These are phyloP conservation scores for Chrysanthemum makinoi DNA, from an alignment of 129 eudicot species.

Conservation along the genomic window DNA sequence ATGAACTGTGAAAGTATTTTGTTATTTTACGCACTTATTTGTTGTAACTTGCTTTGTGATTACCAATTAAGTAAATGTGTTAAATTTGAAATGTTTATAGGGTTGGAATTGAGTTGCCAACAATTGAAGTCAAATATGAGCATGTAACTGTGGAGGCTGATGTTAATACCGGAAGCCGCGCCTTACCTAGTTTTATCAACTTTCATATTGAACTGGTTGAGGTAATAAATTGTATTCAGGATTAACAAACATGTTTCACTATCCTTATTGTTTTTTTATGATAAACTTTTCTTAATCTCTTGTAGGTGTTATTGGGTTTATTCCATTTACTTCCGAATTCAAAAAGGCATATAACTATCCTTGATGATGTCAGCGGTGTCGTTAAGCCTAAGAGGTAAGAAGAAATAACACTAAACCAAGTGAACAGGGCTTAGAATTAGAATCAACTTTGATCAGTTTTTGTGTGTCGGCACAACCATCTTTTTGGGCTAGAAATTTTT, in stretches of 20 bases:
- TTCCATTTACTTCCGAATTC: constrained; percentile 44
- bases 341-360: constrained; percentile 57
- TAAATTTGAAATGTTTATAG: constrained; percentile 20
- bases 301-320: constrained; percentile 44
- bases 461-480: too few species aligned
- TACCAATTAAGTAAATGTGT: too few species aligned
- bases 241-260: not conserved
- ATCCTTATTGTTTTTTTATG: not conserved
- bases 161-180: constrained; percentile 63
- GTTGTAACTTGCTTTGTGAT: too few species aligned
- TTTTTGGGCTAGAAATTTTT: too few species aligned
- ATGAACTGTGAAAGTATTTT: too few species aligned
- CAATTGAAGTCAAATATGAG: constrained; percentile 75
- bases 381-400: constrained; percentile 66
- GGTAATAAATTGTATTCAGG: constrained; percentile 33
- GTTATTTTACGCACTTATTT: too few species aligned
- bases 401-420: not conserved
- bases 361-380: constrained; percentile 71
- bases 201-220: constrained; percentile 45
- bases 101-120: constrained; percentile 78
- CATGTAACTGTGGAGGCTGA: constrained; percentile 66
- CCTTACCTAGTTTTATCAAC: constrained; percentile 71
- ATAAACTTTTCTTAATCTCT: not conserved
- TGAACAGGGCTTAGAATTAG: too few species aligned
- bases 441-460: too few species aligned